Evolutionary conservation across 495 filamentous ascomycete genomes (phyloP).

Genomic region (Hypoxylon intermedium): DNA sequence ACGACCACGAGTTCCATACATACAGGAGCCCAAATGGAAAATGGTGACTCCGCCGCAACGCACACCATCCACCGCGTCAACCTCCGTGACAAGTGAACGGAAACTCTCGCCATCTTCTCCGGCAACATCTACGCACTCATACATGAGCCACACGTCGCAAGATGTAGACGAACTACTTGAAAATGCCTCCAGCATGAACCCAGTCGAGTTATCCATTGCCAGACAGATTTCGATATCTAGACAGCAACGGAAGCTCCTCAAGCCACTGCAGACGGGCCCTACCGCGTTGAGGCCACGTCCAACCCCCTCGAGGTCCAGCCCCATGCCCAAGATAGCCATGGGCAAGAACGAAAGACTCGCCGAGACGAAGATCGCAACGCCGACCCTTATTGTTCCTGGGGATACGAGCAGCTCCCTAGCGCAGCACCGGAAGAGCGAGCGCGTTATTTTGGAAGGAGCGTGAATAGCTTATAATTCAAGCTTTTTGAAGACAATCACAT

Average conservation of each 20-base stretch:
- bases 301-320: slow-evolving; percentile 10
- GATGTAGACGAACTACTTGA: slow-evolving; percentile 49
- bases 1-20: slow-evolving; percentile 42
- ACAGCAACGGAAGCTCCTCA: slow-evolving; percentile 59
- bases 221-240: slow-evolving; percentile 65
- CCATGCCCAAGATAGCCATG: slow-evolving; percentile 34
- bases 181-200: slow-evolving; percentile 36
- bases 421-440: slow-evolving; percentile 56
- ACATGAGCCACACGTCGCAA: slow-evolving; percentile 40
- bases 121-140: slow-evolving; percentile 39
- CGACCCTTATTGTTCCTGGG: slow-evolving; percentile 43
- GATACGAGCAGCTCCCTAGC: slow-evolving; percentile 23
- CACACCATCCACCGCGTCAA: slow-evolving; percentile 37
- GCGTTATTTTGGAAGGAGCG: slow-evolving; percentile 52
- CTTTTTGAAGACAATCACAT: neutral
- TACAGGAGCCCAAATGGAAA: slow-evolving; percentile 58
- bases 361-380: slow-evolving; percentile 49
- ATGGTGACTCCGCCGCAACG: slow-evolving; percentile 53
- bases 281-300: slow-evolving; percentile 8
- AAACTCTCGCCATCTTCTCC: slow-evolving; percentile 45
- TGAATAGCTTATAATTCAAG: slow-evolving; percentile 12
- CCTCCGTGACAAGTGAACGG: slow-evolving; percentile 37
- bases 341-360: slow-evolving; percentile 41
- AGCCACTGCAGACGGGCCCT: slow-evolving; percentile 39
- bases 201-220: slow-evolving; percentile 65